Evolutionary conservation across 345 rosid species (phyloP).

Genomic region (Crucihimalaya himalaica): DNA sequence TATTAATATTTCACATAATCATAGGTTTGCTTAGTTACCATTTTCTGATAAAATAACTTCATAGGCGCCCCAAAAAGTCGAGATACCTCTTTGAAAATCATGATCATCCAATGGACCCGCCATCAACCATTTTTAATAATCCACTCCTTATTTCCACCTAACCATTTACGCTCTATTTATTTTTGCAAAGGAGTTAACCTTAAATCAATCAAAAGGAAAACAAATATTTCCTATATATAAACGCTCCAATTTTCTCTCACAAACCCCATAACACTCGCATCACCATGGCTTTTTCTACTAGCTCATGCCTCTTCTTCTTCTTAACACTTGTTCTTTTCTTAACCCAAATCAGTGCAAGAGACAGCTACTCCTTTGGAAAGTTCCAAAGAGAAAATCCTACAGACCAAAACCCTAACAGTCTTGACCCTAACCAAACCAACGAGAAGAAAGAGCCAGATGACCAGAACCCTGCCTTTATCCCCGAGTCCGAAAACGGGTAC

Average conservation of each 20-base stretch:
- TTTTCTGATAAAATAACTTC: background rate
- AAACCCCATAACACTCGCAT: constrained; percentile 13
- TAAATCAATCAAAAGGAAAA: background rate
- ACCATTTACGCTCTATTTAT: constrained; percentile 11
- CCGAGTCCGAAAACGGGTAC: constrained; percentile 31
- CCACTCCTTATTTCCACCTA: constrained; percentile 26
- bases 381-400: constrained; percentile 16
- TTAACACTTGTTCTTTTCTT: constrained; percentile 20
- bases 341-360: constrained; percentile 39
- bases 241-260: constrained; percentile 13
- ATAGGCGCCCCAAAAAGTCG: constrained; percentile 8
- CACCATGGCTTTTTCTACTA: constrained; percentile 39
- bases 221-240: constrained; percentile 10
- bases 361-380: constrained; percentile 39
- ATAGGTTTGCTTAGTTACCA: background rate
- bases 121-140: constrained; percentile 21
- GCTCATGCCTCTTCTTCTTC: constrained; percentile 28
- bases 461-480: constrained; percentile 37
- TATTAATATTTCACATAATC: background rate
- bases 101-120: constrained; percentile 19
- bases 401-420: constrained; percentile 20
- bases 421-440: constrained; percentile 20
- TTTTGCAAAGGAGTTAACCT: background rate
- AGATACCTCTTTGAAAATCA: constrained; percentile 33
- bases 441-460: constrained; percentile 28